Base-by-base conservation (phyloP, 108 stramenopile species). In the Pseudonitzschia delicatissima region DNA sequence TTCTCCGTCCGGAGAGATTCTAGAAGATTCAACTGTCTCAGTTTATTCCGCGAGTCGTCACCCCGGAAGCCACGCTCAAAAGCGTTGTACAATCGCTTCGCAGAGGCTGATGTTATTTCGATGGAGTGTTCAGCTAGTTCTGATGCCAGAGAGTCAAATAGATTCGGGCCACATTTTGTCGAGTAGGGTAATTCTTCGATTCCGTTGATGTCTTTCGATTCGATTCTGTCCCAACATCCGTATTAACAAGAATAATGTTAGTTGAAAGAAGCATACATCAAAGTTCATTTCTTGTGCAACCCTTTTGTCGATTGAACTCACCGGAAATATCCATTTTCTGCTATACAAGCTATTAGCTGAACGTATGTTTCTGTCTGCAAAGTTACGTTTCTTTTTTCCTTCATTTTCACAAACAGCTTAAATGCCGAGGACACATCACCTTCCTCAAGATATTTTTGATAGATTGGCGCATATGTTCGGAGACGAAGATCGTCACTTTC, bases 391-490 rank as follows among this genome's bases (percentile, higher is more conserved):
- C 60, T 36, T 0, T 74, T 73, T 7, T 68, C 48, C 35, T 77
- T 79, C 89, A 94, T 94, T 33, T 71, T 74, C 28, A 67, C 59
- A 66, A 83, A 91, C 32, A 94, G 61, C 27, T 74, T 64, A 8
- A 94, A 59, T 12, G 81, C 89, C 23, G 82, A 67, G 11, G 74
- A 42, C 6, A 84, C 31, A 48, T 91, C 82, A 4, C 78, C 74
- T 50, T 69, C 40, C 31, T 94, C 78, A 25, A 86, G 69, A 65
- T 91, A 89, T 17, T 53, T 44, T 58, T 76, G 73, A 63, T 88
- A 77, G 17, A 91, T 71, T 15, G 92, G 92, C 17, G 84, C 61
- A 71, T 86, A 94, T n/a, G 87, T 86, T 47, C 92, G 86, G 13
- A 89, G 71, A 29, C 85, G 65, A 36, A 87, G 59, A 9, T 73